Evolutionary conservation across 2,329 filamentous ascomycete species (phyloP).

Genomic region (Capronia coronata): DNA sequence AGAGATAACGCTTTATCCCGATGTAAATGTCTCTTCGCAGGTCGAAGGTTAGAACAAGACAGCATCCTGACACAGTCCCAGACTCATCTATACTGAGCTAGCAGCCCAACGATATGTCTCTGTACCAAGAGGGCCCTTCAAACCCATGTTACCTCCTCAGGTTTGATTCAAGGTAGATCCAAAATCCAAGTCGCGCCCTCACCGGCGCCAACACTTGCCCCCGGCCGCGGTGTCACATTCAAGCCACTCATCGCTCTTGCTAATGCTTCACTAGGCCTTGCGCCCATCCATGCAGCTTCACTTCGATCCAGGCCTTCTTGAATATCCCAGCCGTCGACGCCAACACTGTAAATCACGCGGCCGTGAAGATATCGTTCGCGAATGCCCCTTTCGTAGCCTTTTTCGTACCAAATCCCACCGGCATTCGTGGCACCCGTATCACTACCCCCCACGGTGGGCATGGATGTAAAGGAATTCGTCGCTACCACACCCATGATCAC

Average conservation of each 20-base stretch:
- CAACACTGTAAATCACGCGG: conserved; percentile 40
- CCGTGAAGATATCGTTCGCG: conserved; percentile 33
- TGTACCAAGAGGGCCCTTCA: too few relatives aligned
- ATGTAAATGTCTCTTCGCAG: too few relatives aligned
- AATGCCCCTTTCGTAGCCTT: conserved; percentile 17
- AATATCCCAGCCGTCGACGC: conserved; percentile 41
- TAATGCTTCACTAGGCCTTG: conserved; percentile 26
- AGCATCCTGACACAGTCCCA: too few relatives aligned
- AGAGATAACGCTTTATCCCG: too few relatives aligned
- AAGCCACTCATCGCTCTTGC: conserved; percentile 10
- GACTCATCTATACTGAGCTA: too few relatives aligned
- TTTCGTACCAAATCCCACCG: conserved; percentile 22
- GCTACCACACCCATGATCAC: conserved; percentile 21
- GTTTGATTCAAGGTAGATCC: conserved; percentile 19
- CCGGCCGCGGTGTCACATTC: neutral
- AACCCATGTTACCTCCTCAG: too few relatives aligned
- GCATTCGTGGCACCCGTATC: conserved; percentile 11
- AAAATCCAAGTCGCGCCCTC: conserved; percentile 19
- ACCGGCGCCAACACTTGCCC: neutral
- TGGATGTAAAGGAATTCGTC: conserved; percentile 11
- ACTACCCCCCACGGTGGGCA: neutral
- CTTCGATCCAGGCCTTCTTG: conserved; percentile 39
- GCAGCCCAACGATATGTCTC: too few relatives aligned
- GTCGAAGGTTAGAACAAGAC: too few relatives aligned
- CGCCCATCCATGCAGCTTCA: conserved; percentile 41